phyloP scores from a whole-genome alignment of 306 rosid species.

The Begonia fuchsioides region DNA sequence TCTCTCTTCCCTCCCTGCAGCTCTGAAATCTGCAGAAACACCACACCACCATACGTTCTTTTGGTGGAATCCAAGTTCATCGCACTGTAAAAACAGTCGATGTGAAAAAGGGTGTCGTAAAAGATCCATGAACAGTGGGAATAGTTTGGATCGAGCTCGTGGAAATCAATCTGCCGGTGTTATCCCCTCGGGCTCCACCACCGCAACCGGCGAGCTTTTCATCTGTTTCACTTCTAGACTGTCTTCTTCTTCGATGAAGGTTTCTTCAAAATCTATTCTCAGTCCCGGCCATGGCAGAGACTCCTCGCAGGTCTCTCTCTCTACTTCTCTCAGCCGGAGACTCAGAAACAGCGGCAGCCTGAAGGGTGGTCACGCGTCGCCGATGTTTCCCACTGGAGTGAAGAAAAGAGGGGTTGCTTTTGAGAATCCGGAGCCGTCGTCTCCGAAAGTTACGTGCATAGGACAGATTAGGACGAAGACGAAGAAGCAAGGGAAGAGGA shows the following conservation, averaged over 20 bases:
- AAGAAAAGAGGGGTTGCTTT: constrained; percentile 17
- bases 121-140: too few species aligned
- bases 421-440: constrained; percentile 90
- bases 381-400: constrained; percentile 42
- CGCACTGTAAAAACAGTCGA: too few species aligned
- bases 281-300: constrained; percentile 66
- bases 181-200: too few species aligned
- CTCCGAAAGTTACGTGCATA: constrained; percentile 90
- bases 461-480: constrained; percentile 92
- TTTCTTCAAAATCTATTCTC: constrained; percentile 70
- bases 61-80: too few species aligned
- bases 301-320: constrained; percentile 61
- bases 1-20: too few species aligned
- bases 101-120: too few species aligned
- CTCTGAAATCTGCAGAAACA: too few species aligned
- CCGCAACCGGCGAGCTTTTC: not conserved
- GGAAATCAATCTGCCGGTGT: too few species aligned
- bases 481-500: constrained; percentile 80
- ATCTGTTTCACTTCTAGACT: constrained; percentile 40
- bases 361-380: constrained; percentile 82
- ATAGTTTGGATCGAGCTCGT: too few species aligned
- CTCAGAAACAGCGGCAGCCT: constrained; percentile 65
- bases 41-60: too few species aligned
- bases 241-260: constrained; percentile 72
- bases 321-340: constrained; percentile 66